phyloP scores from a whole-genome alignment of 371 early-diverging fungal genomes.

The Lichtheimia corymbifera region DNA sequence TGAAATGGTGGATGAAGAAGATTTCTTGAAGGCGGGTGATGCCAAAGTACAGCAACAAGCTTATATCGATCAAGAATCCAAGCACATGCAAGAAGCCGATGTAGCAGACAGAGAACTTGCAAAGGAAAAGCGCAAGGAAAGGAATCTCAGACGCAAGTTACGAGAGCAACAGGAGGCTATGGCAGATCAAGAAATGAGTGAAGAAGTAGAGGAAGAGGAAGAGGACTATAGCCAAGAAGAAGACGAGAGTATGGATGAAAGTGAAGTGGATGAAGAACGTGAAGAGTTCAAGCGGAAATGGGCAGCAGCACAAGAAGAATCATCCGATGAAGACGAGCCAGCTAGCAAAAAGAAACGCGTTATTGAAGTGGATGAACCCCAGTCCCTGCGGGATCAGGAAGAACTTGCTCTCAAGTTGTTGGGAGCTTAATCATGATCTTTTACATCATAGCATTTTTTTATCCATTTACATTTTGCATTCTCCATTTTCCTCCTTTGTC shows the following conservation, averaged over 20 bases:
- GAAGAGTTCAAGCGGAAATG: slow-evolving; percentile 35
- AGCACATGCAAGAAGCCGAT: slow-evolving; percentile 74
- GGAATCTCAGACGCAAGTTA: slow-evolving; percentile 68
- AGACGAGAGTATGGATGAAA: slow-evolving; percentile 9
- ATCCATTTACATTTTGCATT: too few species aligned
- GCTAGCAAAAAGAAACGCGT: slow-evolving; percentile 52
- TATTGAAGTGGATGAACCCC: slow-evolving; percentile 62
- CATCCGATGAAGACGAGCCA: slow-evolving; percentile 44
- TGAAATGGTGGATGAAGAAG: slow-evolving; percentile 76
- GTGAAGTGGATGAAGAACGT: slow-evolving; percentile 18
- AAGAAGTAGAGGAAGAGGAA: slow-evolving; percentile 27
- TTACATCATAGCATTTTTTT: not conserved
- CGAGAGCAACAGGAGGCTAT: slow-evolving; percentile 45
- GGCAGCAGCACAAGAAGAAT: slow-evolving; percentile 31
- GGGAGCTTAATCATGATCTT: slow-evolving; percentile 14
- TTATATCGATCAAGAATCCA: slow-evolving; percentile 65
- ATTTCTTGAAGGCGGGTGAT: slow-evolving; percentile 77
- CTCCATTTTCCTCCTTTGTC: too few species aligned
- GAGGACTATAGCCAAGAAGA: slow-evolving; percentile 13
- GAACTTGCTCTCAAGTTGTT: slow-evolving; percentile 60
- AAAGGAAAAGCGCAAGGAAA: slow-evolving; percentile 73
- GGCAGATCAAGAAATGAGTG: slow-evolving; percentile 22
- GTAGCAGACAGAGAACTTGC: slow-evolving; percentile 68
- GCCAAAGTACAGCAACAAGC: slow-evolving; percentile 62
- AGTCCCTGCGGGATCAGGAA: slow-evolving; percentile 69